These are phyloP conservation scores for Aspergillus sp. DNA, from an alignment of 2,329 filamentous ascomycete genomes.

Conservation along the genomic window DNA sequence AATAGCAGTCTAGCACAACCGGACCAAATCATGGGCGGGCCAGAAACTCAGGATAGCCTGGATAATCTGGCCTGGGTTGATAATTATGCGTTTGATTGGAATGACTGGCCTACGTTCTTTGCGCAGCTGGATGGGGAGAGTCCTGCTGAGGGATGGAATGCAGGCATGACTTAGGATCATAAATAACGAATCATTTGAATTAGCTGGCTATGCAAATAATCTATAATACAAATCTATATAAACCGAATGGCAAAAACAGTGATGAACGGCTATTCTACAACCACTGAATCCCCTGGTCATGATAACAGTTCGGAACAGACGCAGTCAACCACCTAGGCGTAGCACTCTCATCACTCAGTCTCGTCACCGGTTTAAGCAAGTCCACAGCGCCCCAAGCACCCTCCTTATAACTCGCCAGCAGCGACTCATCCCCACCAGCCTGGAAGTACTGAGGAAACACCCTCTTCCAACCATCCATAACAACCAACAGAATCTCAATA, in stretches of 20 bases:
- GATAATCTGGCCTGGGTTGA: not conserved
- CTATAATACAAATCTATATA: not conserved
- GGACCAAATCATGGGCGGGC: not conserved
- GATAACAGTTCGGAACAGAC: constrained; percentile 16
- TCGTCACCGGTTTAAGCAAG: constrained; percentile 14
- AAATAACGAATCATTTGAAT: not conserved
- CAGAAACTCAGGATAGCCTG: not conserved
- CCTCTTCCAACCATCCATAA: constrained; percentile 26
- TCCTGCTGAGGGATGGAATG: not conserved
- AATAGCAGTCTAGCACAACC: not conserved
- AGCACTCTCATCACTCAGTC: constrained; percentile 8
- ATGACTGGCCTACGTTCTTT: not conserved
- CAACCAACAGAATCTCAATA: constrained; percentile 22
- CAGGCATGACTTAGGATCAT: not conserved
- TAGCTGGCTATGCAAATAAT: not conserved
- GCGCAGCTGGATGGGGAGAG: not conserved
- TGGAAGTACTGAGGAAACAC: constrained; percentile 7
- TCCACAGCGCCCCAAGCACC: constrained; percentile 8
- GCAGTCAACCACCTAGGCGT: constrained; percentile 11
- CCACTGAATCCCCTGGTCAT: constrained; percentile 13
- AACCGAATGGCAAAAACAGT: not conserved
- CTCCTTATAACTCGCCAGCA: constrained; percentile 13
- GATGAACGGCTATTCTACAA: not conserved
- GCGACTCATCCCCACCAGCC: constrained; percentile 4
- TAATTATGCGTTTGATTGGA: not conserved